phyloP scores from a whole-genome alignment of 2,329 filamentous ascomycete species.

The Chaetothyriales sp. region DNA sequence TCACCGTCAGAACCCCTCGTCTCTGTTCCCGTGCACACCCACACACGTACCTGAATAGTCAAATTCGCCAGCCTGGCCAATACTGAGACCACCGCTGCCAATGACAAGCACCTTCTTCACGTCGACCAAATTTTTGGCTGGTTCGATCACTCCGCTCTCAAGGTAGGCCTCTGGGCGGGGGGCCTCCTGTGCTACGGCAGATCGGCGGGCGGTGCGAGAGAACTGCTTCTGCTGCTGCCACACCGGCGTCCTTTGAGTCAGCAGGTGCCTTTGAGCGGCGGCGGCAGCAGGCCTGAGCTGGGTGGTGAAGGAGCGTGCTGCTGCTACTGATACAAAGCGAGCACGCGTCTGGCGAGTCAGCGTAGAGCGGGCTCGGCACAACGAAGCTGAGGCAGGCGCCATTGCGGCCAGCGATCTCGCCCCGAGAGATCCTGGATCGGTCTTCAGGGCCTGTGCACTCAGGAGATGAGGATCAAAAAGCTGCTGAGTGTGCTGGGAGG shows the following conservation, averaged over 20 bases:
- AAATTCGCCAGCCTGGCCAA: slow-evolving; percentile 96
- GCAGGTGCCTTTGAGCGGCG: slow-evolving; percentile 22
- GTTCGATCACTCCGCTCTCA: slow-evolving; percentile 73
- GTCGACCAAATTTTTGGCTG: slow-evolving; percentile 60
- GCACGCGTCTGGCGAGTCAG: slow-evolving; percentile 13
- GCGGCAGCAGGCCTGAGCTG: slow-evolving; percentile 1
- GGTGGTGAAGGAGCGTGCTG: slow-evolving; percentile 10
- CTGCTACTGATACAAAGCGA: slow-evolving; percentile 6
- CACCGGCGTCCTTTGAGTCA: slow-evolving; percentile 25
- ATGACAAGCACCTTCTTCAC: slow-evolving; percentile 97
- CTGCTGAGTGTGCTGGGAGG: background rate
- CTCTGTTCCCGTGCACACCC: background rate
- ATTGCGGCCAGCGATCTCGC: slow-evolving; percentile 5
- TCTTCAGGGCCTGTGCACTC: background rate
- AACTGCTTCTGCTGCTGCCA: slow-evolving; percentile 32
- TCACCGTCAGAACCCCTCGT: too few species aligned
- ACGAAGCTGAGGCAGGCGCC: slow-evolving; percentile 14
- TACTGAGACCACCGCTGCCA: slow-evolving; percentile 85
- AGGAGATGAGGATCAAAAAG: background rate
- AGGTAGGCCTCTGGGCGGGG: slow-evolving; percentile 79
- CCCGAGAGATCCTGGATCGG: background rate
- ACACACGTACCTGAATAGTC: slow-evolving; percentile 94
- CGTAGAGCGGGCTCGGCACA: slow-evolving; percentile 12
- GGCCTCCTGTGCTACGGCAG: slow-evolving; percentile 45
- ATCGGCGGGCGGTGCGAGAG: slow-evolving; percentile 27